phyloP scores from a whole-genome alignment of 352 stramenopile species.

The Elongisporangium senticosum region DNA sequence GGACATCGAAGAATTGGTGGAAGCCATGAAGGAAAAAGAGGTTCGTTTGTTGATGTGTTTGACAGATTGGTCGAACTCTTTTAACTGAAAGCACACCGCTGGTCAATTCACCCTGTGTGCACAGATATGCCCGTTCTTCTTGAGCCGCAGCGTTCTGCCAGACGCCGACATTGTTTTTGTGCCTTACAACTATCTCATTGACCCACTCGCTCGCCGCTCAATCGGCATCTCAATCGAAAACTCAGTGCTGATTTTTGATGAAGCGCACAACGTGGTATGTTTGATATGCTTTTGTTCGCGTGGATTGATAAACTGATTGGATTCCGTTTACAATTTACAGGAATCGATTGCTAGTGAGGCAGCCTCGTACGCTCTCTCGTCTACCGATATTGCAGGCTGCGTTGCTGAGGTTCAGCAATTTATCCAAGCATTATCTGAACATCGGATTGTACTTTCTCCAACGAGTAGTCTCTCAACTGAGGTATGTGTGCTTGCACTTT shows the following conservation, averaged over 20 bases:
- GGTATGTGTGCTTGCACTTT: constrained; percentile 20
- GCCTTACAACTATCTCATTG: constrained; percentile 99
- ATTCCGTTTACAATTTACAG: constrained; percentile 13
- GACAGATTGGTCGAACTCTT: constrained; percentile 2
- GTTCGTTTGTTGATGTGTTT: constrained; percentile 14
- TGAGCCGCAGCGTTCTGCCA: constrained; percentile 86
- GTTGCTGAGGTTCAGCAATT: constrained; percentile 92
- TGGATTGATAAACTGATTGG: background rate
- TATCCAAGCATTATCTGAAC: constrained; percentile 54
- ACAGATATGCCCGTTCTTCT: constrained; percentile 97
- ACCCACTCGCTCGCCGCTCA: constrained; percentile 85
- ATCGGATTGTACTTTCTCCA: constrained; percentile 42
- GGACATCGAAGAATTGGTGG: constrained; percentile 98
- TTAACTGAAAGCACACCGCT: background rate
- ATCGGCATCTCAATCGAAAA: constrained; percentile 95
- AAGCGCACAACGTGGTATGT: constrained; percentile 98
- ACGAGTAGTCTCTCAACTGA: constrained; percentile 57
- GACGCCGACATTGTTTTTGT: constrained; percentile 97
- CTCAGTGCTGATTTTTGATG: constrained; percentile 98
- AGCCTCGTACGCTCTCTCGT: constrained; percentile 95
- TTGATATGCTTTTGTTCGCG: constrained; percentile 14
- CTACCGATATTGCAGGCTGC: constrained; percentile 90
- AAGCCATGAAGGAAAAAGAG: constrained; percentile 74
- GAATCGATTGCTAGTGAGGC: constrained; percentile 91
- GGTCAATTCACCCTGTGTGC: background rate